Evolutionary conservation across 108 stramenopile species (phyloP).

Genomic region (Cyclotella atomus): DNA sequence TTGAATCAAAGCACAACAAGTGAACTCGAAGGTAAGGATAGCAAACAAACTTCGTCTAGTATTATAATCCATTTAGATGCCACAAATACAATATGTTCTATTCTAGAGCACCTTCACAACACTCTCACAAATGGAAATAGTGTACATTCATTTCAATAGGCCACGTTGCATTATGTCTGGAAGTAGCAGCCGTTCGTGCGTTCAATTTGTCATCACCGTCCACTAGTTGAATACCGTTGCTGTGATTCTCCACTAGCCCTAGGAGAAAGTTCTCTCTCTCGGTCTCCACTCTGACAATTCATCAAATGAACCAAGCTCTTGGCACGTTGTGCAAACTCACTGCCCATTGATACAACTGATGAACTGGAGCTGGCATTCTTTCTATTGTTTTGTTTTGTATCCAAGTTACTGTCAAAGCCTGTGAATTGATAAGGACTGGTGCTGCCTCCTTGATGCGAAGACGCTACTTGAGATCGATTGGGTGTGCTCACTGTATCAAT

Average conservation of each 20-base stretch:
- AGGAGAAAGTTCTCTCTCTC: conserved; percentile 3
- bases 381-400: neutral
- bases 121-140: too few relatives aligned
- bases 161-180: neutral
- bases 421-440: conserved; percentile 12
- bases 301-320: conserved; percentile 43
- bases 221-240: neutral
- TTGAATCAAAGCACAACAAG: too few relatives aligned
- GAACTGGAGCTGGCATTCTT: conserved; percentile 6
- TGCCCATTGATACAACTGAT: conserved; percentile 45
- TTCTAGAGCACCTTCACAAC: too few relatives aligned
- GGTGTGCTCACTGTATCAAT: conserved; percentile 5
- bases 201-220: neutral
- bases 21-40: too few relatives aligned
- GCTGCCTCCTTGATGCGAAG: neutral
- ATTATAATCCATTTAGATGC: too few relatives aligned
- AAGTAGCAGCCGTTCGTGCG: neutral
- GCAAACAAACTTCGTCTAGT: too few relatives aligned
- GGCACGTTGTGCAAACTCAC: conserved; percentile 47
- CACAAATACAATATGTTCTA: too few relatives aligned
- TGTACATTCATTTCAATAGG: neutral
- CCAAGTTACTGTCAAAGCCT: conserved; percentile 3
- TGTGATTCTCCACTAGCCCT: neutral
- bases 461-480: conserved; percentile 1
- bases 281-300: conserved; percentile 34